These are phyloP conservation scores for Suhomyces atakaporum DNA, from an alignment of 1,139 yeast genomes.

Conservation along the genomic window DNA sequence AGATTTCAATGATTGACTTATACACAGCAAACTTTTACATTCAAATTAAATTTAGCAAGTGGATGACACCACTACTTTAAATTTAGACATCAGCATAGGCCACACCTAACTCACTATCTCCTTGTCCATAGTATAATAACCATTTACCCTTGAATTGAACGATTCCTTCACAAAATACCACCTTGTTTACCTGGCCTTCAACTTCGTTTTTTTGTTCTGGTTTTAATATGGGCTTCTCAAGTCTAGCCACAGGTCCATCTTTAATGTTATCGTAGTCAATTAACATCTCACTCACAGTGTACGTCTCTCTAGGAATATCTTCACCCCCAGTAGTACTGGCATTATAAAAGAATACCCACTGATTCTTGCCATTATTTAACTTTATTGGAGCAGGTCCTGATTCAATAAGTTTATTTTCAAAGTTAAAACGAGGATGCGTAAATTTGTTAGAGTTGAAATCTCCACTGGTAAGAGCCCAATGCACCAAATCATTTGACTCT, in stretches of 20 bases:
- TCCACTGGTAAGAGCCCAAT: constrained; percentile 35
- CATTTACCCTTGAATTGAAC: constrained; percentile 47
- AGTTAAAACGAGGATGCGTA: constrained; percentile 32
- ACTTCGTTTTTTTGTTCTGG: constrained; percentile 43
- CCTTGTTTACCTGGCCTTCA: constrained; percentile 45
- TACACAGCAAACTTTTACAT: no score
- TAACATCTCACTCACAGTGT: constrained; percentile 44
- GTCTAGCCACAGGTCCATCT: constrained; percentile 41
- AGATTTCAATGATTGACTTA: constrained; percentile 9
- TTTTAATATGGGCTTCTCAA: constrained; percentile 38
- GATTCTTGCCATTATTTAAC: constrained; percentile 31
- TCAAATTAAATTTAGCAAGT: no score
- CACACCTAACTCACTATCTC: constrained; percentile 47
- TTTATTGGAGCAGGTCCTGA: constrained; percentile 49
- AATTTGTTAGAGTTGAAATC: constrained; percentile 26
- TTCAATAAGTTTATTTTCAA: constrained; percentile 44
- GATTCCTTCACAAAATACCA: constrained; percentile 48
- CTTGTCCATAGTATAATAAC: constrained; percentile 48
- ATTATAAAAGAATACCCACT: constrained; percentile 44
- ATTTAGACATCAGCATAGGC: constrained; percentile 31
- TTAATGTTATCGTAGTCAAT: constrained; percentile 42
- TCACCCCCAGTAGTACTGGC: constrained; percentile 43
- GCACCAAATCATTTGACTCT: constrained; percentile 33
- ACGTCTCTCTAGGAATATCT: constrained; percentile 32
- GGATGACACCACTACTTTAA: no score